Evolutionary conservation across 2,329 filamentous ascomycete species (phyloP).

Genomic region (Colletotrichum camelliae): DNA sequence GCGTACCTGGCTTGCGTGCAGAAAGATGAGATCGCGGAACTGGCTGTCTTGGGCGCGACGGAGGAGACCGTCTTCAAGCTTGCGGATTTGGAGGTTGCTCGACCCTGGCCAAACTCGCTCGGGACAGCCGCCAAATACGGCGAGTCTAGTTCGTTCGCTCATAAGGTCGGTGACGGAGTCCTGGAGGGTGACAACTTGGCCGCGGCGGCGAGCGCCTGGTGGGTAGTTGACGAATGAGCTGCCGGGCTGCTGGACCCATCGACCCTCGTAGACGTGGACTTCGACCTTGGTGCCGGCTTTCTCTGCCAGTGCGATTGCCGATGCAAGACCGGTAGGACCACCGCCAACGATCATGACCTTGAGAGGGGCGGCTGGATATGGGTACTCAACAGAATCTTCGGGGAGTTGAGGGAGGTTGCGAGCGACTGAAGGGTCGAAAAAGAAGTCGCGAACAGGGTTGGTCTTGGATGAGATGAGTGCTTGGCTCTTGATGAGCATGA

Average conservation of each 20-base stretch:
- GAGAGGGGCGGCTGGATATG: not conserved
- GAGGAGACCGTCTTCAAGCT: slow-evolving; percentile 42
- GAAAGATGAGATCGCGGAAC: slow-evolving; percentile 34
- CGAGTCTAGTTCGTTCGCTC: not conserved
- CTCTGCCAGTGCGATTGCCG: slow-evolving; percentile 29
- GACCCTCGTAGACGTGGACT: slow-evolving; percentile 39
- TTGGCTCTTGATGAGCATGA: not conserved
- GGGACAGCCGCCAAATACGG: slow-evolving; percentile 29
- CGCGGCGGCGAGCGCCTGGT: not conserved
- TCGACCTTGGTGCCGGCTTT: slow-evolving; percentile 35
- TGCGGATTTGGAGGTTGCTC: slow-evolving; percentile 42
- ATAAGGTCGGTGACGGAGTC: not conserved
- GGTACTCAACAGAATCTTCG: not conserved
- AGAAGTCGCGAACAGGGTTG: not conserved
- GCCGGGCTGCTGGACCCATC: slow-evolving; percentile 31
- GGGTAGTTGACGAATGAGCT: slow-evolving; percentile 34
- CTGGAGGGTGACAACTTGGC: not conserved
- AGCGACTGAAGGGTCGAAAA: not conserved
- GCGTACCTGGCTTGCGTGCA: slow-evolving; percentile 35
- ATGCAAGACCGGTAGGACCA: not conserved
- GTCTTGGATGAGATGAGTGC: not conserved
- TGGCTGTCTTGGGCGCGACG: slow-evolving; percentile 34
- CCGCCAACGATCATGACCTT: not conserved
- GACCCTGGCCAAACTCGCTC: slow-evolving; percentile 41
- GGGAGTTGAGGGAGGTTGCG: not conserved